Conservation (phyloP, 202 grass and related monocot genomes). For the Saccharum hybrid region DNA sequence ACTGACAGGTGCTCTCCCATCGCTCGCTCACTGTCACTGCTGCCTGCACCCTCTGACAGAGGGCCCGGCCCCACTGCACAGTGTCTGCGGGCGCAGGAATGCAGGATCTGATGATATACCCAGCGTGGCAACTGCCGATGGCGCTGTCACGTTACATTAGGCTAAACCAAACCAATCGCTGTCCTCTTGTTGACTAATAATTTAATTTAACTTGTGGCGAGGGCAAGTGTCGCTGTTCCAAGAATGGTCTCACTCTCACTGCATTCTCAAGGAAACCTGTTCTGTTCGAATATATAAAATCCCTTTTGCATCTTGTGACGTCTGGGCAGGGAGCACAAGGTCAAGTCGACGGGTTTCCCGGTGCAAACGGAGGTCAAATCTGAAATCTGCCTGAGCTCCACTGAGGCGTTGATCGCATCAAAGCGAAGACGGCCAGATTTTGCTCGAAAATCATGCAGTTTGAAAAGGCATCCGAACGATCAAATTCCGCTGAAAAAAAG, state of each 20-base stretch:
- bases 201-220: constrained; percentile 12
- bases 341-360: constrained; percentile 23
- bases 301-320: background rate
- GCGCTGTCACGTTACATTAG: constrained; percentile 10
- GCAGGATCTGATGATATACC: too few species aligned
- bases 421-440: background rate
- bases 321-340: constrained; percentile 14
- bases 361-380: constrained; percentile 19
- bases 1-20: background rate
- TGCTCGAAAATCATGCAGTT: background rate
- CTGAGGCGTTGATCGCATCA: background rate
- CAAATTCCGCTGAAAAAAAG: background rate
- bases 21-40: background rate
- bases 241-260: background rate
- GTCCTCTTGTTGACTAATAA: constrained; percentile 1
- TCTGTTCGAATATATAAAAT: background rate
- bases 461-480: background rate
- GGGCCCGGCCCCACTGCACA: background rate
- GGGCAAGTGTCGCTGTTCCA: constrained; percentile 42
- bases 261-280: background rate
- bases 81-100: background rate
- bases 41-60: background rate
- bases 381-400: too few species aligned
- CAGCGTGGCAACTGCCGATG: background rate
- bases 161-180: constrained; percentile 26